Evolutionary conservation across 352 stramenopile genomes (phyloP).

Genomic region (Lagenidium giganteum): DNA sequence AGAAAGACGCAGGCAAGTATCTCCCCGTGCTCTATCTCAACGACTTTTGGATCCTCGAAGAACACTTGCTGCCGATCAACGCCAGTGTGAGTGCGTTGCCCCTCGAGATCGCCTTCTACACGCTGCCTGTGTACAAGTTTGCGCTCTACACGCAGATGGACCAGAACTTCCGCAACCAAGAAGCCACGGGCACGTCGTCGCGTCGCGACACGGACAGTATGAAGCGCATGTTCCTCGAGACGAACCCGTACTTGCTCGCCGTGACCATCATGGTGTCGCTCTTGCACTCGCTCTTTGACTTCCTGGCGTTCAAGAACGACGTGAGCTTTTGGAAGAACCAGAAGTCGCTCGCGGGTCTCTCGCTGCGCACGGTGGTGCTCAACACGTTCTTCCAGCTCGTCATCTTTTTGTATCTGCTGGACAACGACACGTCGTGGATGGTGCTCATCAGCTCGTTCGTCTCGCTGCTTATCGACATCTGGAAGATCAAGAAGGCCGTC

Average conservation of each 20-base stretch:
- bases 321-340: constrained; percentile 98
- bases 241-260: constrained; percentile 94
- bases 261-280: constrained; percentile 94
- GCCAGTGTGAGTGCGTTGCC: constrained; percentile 69
- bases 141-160: constrained; percentile 92
- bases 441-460: constrained; percentile 88
- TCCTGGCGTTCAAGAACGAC: constrained; percentile 99
- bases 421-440: constrained; percentile 96
- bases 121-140: constrained; percentile 88
- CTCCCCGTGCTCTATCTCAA: constrained; percentile 89
- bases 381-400: constrained; percentile 97
- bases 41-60: constrained; percentile 93
- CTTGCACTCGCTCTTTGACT: constrained; percentile 98
- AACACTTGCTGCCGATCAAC: constrained; percentile 88
- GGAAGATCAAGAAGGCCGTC: constrained; percentile 93
- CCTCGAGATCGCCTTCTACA: constrained; percentile 85
- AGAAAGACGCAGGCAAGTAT: constrained; percentile 65
- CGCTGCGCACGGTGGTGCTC: constrained; percentile 90
- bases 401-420: constrained; percentile 97
- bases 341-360: constrained; percentile 95
- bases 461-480: constrained; percentile 85
- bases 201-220: constrained; percentile 90
- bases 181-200: constrained; percentile 87
- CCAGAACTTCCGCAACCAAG: constrained; percentile 90
- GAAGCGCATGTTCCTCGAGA: constrained; percentile 96